These are phyloP conservation scores for Trametes punicea DNA, from an alignment of 768 basidiomycete genomes.

Conservation along the genomic window DNA sequence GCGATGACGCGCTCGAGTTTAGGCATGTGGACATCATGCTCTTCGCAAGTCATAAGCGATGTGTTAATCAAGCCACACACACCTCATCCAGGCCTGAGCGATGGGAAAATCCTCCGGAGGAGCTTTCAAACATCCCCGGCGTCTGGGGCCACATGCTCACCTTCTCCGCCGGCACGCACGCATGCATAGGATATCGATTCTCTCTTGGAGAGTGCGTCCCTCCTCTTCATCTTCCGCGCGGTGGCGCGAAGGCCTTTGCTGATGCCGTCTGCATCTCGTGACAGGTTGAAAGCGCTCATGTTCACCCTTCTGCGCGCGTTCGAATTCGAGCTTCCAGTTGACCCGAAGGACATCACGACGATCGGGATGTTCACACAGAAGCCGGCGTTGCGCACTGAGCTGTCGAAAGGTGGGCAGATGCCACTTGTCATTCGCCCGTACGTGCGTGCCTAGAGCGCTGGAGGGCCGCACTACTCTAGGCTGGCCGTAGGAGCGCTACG, in stretches of 20 bases:
- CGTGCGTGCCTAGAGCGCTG: background rate
- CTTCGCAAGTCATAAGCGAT: background rate
- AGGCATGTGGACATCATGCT: constrained; percentile 33
- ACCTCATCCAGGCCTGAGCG: constrained; percentile 51
- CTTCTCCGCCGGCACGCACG: constrained; percentile 60
- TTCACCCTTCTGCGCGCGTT: constrained; percentile 31
- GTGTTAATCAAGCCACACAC: background rate
- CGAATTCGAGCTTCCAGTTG: constrained; percentile 29
- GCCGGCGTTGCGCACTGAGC: constrained; percentile 18
- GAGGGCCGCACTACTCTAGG: too few species aligned
- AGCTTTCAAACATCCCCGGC: constrained; percentile 47
- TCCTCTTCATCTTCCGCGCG: background rate
- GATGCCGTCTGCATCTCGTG: background rate
- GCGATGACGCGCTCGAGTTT: constrained; percentile 58
- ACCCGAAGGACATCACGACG: constrained; percentile 19
- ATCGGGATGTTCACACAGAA: constrained; percentile 22
- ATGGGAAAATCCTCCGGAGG: constrained; percentile 48
- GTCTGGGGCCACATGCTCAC: constrained; percentile 57
- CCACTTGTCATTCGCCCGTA: constrained; percentile 21
- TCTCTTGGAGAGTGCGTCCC: constrained; percentile 52
- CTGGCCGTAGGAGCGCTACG: too few species aligned
- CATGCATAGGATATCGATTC: constrained; percentile 67
- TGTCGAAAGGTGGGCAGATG: constrained; percentile 21
- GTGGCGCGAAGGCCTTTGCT: background rate
- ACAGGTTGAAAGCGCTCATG: constrained; percentile 30